Base-by-base conservation (phyloP, 441 rosid genomes). In the Pelargonium citronellum region DNA sequence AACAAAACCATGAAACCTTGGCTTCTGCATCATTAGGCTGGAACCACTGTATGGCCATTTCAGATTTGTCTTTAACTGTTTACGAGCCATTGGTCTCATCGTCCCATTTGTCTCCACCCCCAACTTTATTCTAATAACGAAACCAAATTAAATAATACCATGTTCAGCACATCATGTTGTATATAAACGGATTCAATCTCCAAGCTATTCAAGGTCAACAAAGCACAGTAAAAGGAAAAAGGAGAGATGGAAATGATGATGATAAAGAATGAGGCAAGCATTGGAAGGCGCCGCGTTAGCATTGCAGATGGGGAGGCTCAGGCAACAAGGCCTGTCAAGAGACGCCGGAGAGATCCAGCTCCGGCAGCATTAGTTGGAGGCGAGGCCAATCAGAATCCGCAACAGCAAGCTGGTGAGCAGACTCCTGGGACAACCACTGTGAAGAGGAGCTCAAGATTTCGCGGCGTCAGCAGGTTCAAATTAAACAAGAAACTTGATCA, bases 391-490 rank as follows among this genome's bases (percentile, higher is more conserved):
- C 76, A 49, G 49, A 68, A 13, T 44, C 81, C n/a, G 70, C 79
- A 62, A 46, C 61, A 67, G 51, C 76, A 69, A 64, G 55, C 41
- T n/a, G 6, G 8, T 24, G 66, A 62, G 30, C 39, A 62, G 16
- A 20, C 39, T 10, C 22, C 66, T 22, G n/a, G 49, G 2, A 10
- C 60, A 5, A 73, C 79, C 7, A 81, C 89, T 12, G 83, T 83
- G 68, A 87, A 85, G 75, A 85, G 92, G 78, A 87, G 91, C 68
- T 88, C 93, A 17, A 81, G 78, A 61, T 88, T 82, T 41, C 87
- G 91, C 0, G 93, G 93, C 0, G 91, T 88, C 8, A 88, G 91
- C 89, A 83, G 86, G 92, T 84, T 70, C 79, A 15, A 41, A 63
- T n/a, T 75, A 19, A 39, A 57, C 15, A 73, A 67, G 9, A 15